A percentile compares a stretch with the other conserved stretches of the same genome.
Conservation (phyloP, 176 grass and related monocot genomes). For the Aechmea fasciata region DNA sequence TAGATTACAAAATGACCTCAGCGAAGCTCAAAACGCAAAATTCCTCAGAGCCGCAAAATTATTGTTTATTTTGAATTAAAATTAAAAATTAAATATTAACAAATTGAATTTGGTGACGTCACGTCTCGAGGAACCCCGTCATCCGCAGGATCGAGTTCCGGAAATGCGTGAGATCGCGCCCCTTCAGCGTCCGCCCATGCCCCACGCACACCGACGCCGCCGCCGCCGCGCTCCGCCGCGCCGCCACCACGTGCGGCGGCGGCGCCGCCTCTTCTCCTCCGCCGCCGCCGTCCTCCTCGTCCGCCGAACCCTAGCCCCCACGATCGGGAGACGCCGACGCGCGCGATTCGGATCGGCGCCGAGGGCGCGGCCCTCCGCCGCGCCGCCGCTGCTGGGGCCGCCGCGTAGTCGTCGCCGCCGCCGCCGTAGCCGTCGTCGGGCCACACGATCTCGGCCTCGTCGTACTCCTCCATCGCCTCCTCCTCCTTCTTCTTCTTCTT, state of each 20-base stretch:
- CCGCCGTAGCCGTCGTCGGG: neutral
- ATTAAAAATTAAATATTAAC: too few relatives aligned
- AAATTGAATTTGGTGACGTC: neutral
- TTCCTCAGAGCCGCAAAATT: too few relatives aligned
- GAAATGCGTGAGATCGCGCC: conserved; percentile 44
- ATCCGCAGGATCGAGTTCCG: conserved; percentile 51
- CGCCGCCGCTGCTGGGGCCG: neutral
- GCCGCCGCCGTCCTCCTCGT: neutral
- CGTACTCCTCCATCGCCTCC: conserved; percentile 46
- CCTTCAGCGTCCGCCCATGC: conserved; percentile 80
- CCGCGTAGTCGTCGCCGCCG: neutral
- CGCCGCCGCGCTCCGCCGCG: conserved; percentile 17
- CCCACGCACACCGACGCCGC: conserved; percentile 62
- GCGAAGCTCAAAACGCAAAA: too few relatives aligned
- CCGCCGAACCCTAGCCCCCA: conserved; percentile 22
- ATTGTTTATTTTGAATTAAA: too few relatives aligned
- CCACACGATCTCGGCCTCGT: conserved; percentile 58
- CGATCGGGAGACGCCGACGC: conserved; percentile 12
- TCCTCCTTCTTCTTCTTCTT: neutral
- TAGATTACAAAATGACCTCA: too few relatives aligned
- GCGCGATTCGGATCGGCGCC: neutral
- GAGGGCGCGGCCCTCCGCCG: neutral
- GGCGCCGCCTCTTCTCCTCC: conserved; percentile 4
- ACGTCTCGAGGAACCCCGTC: conserved; percentile 83
- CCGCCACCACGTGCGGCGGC: conserved; percentile 31